Evolutionary conservation across 768 basidiomycete genomes (phyloP).

Genomic region (Lactarius hengduanensis): DNA sequence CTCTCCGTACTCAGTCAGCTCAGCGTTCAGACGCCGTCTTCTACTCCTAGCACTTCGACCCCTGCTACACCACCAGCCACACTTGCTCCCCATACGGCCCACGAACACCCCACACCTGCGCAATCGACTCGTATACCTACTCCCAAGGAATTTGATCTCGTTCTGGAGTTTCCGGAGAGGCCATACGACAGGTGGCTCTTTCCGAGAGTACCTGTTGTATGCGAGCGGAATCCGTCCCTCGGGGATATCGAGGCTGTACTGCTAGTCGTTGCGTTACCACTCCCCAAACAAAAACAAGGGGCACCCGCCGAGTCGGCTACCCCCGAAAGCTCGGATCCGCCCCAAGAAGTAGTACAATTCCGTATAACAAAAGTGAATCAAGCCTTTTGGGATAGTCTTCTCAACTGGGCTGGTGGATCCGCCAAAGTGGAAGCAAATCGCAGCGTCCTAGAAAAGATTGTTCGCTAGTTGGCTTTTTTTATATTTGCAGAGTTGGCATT

Average conservation of each 20-base stretch:
- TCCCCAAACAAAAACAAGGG: conserved; percentile 34
- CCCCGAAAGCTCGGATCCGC: conserved; percentile 17
- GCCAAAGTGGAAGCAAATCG: conserved; percentile 52
- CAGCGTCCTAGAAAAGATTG: conserved; percentile 46
- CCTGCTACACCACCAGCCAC: conserved; percentile 8
- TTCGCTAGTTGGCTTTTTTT: conserved; percentile 33
- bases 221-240: conserved; percentile 40
- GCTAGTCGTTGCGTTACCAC: conserved; percentile 48
- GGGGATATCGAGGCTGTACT: conserved; percentile 35
- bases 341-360: conserved; percentile 45
- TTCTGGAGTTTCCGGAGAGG: conserved; percentile 67
- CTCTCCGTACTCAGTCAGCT: conserved; percentile 17
- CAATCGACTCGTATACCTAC: conserved; percentile 29
- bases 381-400: conserved; percentile 56
- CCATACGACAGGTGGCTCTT: conserved; percentile 65
- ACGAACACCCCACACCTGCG: not conserved
- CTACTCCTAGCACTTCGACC: conserved; percentile 9
- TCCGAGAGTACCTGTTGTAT: conserved; percentile 57
- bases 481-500: not conserved
- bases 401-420: conserved; percentile 59
- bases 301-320: conserved; percentile 19
- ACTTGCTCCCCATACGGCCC: conserved; percentile 6
- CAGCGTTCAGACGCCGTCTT: conserved; percentile 8
- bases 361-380: conserved; percentile 48
- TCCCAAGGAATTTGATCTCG: conserved; percentile 65